Base-by-base conservation (phyloP, 441 rosid species). In the Populus hybrid region DNA sequence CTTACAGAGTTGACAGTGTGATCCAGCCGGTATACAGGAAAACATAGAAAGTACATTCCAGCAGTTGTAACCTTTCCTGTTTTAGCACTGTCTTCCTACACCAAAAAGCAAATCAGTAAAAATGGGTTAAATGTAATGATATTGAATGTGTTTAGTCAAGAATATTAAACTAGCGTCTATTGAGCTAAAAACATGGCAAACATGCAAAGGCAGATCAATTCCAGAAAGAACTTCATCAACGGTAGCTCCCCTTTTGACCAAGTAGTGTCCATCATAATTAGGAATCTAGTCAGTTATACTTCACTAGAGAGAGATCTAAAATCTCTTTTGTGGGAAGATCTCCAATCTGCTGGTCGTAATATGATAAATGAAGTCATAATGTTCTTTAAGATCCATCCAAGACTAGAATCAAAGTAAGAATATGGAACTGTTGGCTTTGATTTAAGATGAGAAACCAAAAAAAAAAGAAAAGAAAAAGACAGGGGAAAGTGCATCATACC, bases 41-140 rank as follows among this genome's bases (percentile, higher is more conserved):
- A 95, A 74, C 97, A 92, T 63, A 95, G 94, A 83, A 95, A 95
- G 88, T 90, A 95, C 98, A 94, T 91, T 83, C 99, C 99, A 34
- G 99, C 97, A 80, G 93, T 88, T 78, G 94, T 89, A 73, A 89
- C 83, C 81, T 91, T 94, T 69, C 95, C 97, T 1, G 89, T 89
- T 87, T 86, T 95, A 61, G 82, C 76, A 84, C 99, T 87, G 73
- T 95, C 97, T 88, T 94, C 99, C 99, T 95, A 76, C 69, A 78
- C 21, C 40, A 70, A 20, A 77, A 46, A 71, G 9, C 10, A 46
- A 68, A 35, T 0, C 11, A 34, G 42, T 18, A 68, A 71, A 36
- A 26, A 35, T 21, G 46, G 78, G 74, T 67, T 10, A 42, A 65
- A 42, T 16, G n/a, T 32, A 57, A 81, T 75, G 21, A 20, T 50